Percentiles rank a stretch among this genome's conserved stretches.
These are phyloP conservation scores for Plenodomus lindquistii DNA, from an alignment of 2,329 filamentous ascomycete species.

Conservation along the genomic window DNA sequence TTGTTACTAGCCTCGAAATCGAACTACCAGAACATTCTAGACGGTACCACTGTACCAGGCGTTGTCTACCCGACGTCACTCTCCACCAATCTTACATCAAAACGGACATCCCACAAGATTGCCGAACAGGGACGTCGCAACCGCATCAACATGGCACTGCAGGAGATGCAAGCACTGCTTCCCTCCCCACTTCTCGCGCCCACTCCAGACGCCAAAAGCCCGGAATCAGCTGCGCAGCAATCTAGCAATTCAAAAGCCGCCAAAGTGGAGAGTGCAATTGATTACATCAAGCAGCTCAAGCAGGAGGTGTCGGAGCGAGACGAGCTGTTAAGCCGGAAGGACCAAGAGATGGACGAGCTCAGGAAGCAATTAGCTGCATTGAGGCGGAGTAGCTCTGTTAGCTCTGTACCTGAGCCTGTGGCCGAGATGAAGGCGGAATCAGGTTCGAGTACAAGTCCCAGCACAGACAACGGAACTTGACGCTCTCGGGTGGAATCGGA, in stretches of 20 bases:
- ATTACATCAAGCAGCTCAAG: slow-evolving; percentile 88
- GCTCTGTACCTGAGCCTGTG: slow-evolving; percentile 6
- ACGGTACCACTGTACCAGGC: slow-evolving; percentile 87
- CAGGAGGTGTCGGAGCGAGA: slow-evolving; percentile 70
- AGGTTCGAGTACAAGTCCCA: slow-evolving; percentile 9
- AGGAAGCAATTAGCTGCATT: slow-evolving; percentile 56
- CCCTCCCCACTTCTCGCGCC: slow-evolving; percentile 55
- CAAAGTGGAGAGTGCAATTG: slow-evolving; percentile 95
- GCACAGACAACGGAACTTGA: slow-evolving; percentile 18
- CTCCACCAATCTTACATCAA: slow-evolving; percentile 91
- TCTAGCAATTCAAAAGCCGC: slow-evolving; percentile 77
- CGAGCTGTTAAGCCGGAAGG: slow-evolving; percentile 65
- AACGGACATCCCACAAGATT: slow-evolving; percentile 96
- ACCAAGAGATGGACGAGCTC: slow-evolving; percentile 59
- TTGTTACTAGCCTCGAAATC: slow-evolving; percentile 89
- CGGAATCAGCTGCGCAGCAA: slow-evolving; percentile 42
- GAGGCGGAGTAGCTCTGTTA: slow-evolving; percentile 23
- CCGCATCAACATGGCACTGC: slow-evolving; percentile 89
- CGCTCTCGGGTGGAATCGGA: not conserved
- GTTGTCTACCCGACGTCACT: slow-evolving; percentile 89
- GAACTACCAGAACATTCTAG: slow-evolving; percentile 96
- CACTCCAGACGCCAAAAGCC: slow-evolving; percentile 39
- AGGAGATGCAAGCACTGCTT: slow-evolving; percentile 87
- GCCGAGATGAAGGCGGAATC: slow-evolving; percentile 18
- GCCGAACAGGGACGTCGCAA: slow-evolving; percentile 95